Base-by-base conservation (phyloP, 1,139 yeast genomes). In the Blastobotrys serpentis region DNA sequence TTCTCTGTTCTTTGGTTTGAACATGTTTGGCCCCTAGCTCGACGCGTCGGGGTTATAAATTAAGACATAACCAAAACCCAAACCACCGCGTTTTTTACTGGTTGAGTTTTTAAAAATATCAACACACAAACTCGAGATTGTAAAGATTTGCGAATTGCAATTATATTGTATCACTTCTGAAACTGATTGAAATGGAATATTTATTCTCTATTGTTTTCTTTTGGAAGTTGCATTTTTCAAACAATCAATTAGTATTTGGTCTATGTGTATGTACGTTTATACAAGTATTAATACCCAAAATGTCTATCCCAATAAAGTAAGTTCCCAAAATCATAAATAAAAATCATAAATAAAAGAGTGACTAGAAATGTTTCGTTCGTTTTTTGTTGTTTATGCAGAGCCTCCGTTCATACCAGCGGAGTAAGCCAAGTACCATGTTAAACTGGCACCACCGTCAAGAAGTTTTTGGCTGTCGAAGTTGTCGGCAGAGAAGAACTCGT, bases 371-470 rank as follows among this genome's bases (percentile, higher is more conserved):
- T 17, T 18, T 13, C 8, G 7, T n/a, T 7, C 13, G 19, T 4
- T 23, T 17, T 4, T 14, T 17, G 25, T 11, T 4, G n/a, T 7
- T 19, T 36, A 36, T 18, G 40, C 40, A 18, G 40, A 36, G 25
- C 40, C 40, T 36, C 40, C 37, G 38, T 37, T 37, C 40, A 46
- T 37, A 21, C 70, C 86, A 33, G 88, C 95, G 42, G 86, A 71
- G 61, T 79, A 88, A 0, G 96, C 86, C 57, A 89, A 71, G 45
- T 89, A 79, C 97, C 98, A 90, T 0, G 97, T 86, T 60, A 82
- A 71, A 56, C 95, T 84, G 73, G 88, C 95, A 2, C 98, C 98
- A 50, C 81, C 81, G 62, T 92, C 98, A 52, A 92, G 76, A 70
- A 78, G 81, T 8, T 63, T 58, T 16, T 50, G 49, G 33, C 65